Evolutionary conservation across 2,329 filamentous ascomycete species (phyloP), one percentile per base, ranked within the genome.

Genomic region (Fusarium miscanthi): DNA sequence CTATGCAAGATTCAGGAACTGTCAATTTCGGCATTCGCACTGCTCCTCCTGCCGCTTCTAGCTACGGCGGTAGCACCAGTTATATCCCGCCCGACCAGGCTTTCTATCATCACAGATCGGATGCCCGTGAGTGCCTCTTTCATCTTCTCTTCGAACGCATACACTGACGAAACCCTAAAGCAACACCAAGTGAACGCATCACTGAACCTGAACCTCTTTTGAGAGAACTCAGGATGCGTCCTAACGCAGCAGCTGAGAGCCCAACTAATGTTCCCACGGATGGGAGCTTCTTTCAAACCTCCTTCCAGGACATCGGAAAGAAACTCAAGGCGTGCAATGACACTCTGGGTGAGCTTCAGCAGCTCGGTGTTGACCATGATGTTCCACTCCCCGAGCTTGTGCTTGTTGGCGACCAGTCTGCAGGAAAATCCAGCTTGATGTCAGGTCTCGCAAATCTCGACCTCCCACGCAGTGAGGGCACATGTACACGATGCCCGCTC

Each of bases 371-470:
- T 2, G 90, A 92, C 54, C 89, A 92, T 23, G 88, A 90, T 8
- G 88, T 94, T 0, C 88, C 89, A 0, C 84, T 97, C 0, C 94
- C 94, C 0, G 93, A 94, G 74, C 90, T 97, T 14, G 92, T 95
- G 10, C 88, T 97, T 0, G 90, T 97, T 0, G 94, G 94, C 0
- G 94, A 97, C 53, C 94, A 97, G 77, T 93, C 90, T 1, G 92
- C 94, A 0, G 95, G 94, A 0, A 97, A 97, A 78, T 94, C 91
- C 0, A 94, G 84, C 33, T 77, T 88, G 9, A 88, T 88, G 87
- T 90, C 90, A 17, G 90, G 88, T 0, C 87, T 93, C 51, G 85
- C 87, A 0, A 92, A 91, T 8, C 91, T 96, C 30, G 90, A 90
- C 25, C 88, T 95, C 0, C 94, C 94, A 0, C 87, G 92, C 4